These are phyloP conservation scores for Leccinum barrowsii DNA, from an alignment of 768 basidiomycete genomes.

Conservation along the genomic window DNA sequence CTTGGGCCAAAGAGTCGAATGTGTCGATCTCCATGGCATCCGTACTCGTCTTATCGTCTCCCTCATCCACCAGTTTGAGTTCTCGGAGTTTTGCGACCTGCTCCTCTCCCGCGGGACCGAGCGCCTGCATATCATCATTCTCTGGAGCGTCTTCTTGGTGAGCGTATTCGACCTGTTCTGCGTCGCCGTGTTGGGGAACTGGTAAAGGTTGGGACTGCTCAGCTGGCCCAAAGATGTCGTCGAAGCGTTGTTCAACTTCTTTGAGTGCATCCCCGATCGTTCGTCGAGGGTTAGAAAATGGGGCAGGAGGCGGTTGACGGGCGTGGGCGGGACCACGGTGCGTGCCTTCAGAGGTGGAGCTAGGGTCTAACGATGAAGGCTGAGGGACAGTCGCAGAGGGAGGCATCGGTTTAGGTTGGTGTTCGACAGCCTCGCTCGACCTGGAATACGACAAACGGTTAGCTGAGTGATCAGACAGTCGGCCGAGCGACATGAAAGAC, in stretches of 20 bases:
- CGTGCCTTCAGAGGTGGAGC: slow-evolving; percentile 38
- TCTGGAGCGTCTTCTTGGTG: slow-evolving; percentile 59
- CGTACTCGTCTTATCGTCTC: slow-evolving; percentile 36
- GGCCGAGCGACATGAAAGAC: slow-evolving; percentile 1
- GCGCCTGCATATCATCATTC: slow-evolving; percentile 78
- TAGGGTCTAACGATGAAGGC: slow-evolving; percentile 22
- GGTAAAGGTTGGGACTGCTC: slow-evolving; percentile 33
- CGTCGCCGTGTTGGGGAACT: slow-evolving; percentile 35
- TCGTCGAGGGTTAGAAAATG: slow-evolving; percentile 56
- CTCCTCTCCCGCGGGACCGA: slow-evolving; percentile 84
- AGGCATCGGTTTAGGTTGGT: slow-evolving; percentile 2
- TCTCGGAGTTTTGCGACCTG: slow-evolving; percentile 79
- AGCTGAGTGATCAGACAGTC: neutral
- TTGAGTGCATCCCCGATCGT: slow-evolving; percentile 81
- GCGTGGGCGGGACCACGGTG: slow-evolving; percentile 44
- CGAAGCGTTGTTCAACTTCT: slow-evolving; percentile 78
- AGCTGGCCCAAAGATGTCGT: slow-evolving; percentile 64
- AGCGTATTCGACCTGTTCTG: slow-evolving; percentile 66
- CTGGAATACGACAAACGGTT: slow-evolving; percentile 5
- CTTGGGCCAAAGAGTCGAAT: slow-evolving; percentile 6
- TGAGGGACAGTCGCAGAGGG: slow-evolving; percentile 4
- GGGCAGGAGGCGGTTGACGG: slow-evolving; percentile 35
- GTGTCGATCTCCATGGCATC: slow-evolving; percentile 52
- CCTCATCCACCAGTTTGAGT: slow-evolving; percentile 70
- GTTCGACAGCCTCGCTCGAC: slow-evolving; percentile 9